Evolutionary conservation across 75 land plant species (phyloP), one percentile per base, ranked within the genome.

Genomic region (Adiantum capillusveneris): DNA sequence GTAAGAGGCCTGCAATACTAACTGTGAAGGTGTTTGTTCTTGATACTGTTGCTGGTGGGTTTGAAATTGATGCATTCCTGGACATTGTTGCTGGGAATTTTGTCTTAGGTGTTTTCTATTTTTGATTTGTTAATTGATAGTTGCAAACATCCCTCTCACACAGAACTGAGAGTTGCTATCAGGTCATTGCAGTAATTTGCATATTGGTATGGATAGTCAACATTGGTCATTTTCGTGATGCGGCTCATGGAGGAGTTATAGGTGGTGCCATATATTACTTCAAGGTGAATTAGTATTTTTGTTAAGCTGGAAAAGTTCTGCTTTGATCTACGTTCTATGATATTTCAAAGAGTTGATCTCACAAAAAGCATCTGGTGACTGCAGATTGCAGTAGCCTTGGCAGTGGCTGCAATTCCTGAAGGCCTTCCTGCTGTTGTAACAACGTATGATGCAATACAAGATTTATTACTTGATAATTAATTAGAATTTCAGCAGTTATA

Each of bases 361-460:
- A n/a, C n/a, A n/a, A n/a, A n/a, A n/a, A n/a, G n/a, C n/a, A 34
- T 34, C 7, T 34, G 28, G 5, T 1, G 25, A 3, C 25, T 19
- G n/a, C 69, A 94, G 98, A 89, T 94, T 70, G 98, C 98, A 56
- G 98, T 94, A 55, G 98, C 98, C 60, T 84, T 94, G 64, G 98
- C 98, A 18, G 98, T 94, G 65, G 98, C 98, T 52, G 98, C 98
- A 17, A 94, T 94, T 57, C 98, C 98, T 29, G 98, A 94, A 75
- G 98, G 98, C 19, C 91, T 94, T 75, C 98, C 98, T 54, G 98
- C 98, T 64, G 98, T 94, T 71, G 98, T 94, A 24, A 94, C 98
- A 46, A 94, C 98, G 98, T 94, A 53, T 75, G 87, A 29, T 57
- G 20, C n/a, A n/a, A n/a, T n/a, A n/a, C n/a, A n/a, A 29, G 9